Evolutionary conservation across 2,329 filamentous ascomycete species (phyloP).

Genomic region (Bertia moriformis): DNA sequence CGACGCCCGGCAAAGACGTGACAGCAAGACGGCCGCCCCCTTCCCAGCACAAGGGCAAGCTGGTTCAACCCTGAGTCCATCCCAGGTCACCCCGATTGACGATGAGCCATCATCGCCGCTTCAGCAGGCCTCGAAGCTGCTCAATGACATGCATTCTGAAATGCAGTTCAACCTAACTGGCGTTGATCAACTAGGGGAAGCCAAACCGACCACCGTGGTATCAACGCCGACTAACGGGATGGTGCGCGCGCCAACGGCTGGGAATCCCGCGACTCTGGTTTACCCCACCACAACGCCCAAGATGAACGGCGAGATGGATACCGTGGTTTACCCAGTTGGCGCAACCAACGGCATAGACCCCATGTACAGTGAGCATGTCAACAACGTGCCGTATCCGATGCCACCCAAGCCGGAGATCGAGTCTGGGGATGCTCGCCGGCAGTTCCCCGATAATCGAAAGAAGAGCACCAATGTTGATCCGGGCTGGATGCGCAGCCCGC

Average conservation of each 20-base stretch:
- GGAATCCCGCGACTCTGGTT: constrained; percentile 29
- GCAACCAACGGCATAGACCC: constrained; percentile 51
- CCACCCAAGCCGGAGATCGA: constrained; percentile 37
- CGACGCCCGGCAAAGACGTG: constrained; percentile 43
- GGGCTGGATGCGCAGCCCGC: constrained; percentile 47
- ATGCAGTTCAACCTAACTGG: constrained; percentile 43
- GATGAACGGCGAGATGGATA: constrained; percentile 37
- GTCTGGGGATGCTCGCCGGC: constrained; percentile 27
- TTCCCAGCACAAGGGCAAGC: constrained; percentile 13
- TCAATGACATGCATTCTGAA: constrained; percentile 48
- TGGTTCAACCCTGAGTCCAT: constrained; percentile 22
- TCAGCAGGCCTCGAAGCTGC: constrained; percentile 47
- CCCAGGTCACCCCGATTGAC: constrained; percentile 27
- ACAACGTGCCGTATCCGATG: constrained; percentile 50
- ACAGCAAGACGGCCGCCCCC: constrained; percentile 29
- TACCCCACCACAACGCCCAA: constrained; percentile 30
- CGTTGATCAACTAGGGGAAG: constrained; percentile 44
- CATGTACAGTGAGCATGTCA: constrained; percentile 52
- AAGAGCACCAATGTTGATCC: constrained; percentile 34
- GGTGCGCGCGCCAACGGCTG: constrained; percentile 20
- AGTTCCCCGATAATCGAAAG: constrained; percentile 22
- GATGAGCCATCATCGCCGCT: constrained; percentile 48
- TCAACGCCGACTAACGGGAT: neutral
- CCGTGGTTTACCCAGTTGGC: constrained; percentile 49
- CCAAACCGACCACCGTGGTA: neutral